Conservation (phyloP, 495 filamentous ascomycete species). For the Cercophora newfieldiana region DNA sequence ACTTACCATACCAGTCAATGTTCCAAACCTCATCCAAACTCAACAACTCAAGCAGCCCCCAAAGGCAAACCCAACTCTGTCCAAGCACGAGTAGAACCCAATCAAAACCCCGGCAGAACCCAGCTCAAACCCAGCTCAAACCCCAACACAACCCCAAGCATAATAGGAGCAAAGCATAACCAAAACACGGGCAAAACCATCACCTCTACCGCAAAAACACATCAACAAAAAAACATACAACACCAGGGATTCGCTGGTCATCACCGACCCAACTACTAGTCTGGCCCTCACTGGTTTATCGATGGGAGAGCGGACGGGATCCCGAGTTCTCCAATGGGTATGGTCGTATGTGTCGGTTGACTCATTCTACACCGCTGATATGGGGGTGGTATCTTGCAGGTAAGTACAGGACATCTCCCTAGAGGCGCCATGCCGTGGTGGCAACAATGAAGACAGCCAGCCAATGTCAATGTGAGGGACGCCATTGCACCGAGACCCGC, state of each 20-base stretch:
- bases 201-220: too few relatives aligned
- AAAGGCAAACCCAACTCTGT: too few relatives aligned
- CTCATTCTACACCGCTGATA: neutral
- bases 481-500: too few relatives aligned
- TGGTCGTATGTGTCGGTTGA: constrained; percentile 44
- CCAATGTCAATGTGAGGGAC: too few relatives aligned
- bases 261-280: constrained; percentile 53
- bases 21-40: too few relatives aligned
- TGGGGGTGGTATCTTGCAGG: too few relatives aligned
- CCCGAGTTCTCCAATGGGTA: constrained; percentile 46
- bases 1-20: too few relatives aligned
- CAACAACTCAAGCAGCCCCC: too few relatives aligned
- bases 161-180: neutral
- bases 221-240: constrained; percentile 23
- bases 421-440: too few relatives aligned
- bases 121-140: neutral
- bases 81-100: too few relatives aligned
- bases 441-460: too few relatives aligned
- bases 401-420: too few relatives aligned
- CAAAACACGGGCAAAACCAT: neutral
- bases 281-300: constrained; percentile 36
- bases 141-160: neutral
- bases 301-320: constrained; percentile 55
- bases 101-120: neutral
- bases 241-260: constrained; percentile 36